A percentile compares a stretch with the other conserved stretches of the same genome.
Conservation (phyloP, 495 filamentous ascomycete genomes). For the Schizothecium vesticola region DNA sequence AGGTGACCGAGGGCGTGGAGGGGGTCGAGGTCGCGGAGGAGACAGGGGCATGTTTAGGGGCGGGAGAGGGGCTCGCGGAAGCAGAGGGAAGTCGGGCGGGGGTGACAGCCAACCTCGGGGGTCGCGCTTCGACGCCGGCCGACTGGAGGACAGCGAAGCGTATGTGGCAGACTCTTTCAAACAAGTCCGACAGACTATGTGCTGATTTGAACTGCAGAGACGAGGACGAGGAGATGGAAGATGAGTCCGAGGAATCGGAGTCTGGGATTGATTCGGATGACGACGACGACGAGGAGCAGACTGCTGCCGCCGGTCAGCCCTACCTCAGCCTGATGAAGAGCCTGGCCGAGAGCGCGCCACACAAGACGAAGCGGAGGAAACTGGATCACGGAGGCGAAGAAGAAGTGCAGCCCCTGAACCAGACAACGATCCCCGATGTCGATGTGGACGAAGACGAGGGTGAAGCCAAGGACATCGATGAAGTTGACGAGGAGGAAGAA, state of each 20-base stretch:
- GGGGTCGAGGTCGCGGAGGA: conserved; percentile 20
- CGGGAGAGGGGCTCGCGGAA: conserved; percentile 6
- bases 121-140: conserved; percentile 33
- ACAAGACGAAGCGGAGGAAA: conserved; percentile 64
- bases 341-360: conserved; percentile 50
- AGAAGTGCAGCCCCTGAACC: conserved; percentile 9
- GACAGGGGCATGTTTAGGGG: conserved; percentile 23
- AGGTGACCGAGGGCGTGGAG: conserved; percentile 22
- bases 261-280: conserved; percentile 37
- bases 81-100: conserved; percentile 31
- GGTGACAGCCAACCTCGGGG: conserved; percentile 9
- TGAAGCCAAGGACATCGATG: conserved; percentile 21
- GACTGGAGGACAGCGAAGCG: conserved; percentile 35
- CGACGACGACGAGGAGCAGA: conserved; percentile 36
- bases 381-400: conserved; percentile 39
- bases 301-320: conserved; percentile 36
- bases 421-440: conserved; percentile 10
- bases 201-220: conserved; percentile 12
- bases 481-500: conserved; percentile 39
- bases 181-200: background rate
- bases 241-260: conserved; percentile 42
- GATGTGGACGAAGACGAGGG: conserved; percentile 16
- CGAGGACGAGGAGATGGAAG: conserved; percentile 18
- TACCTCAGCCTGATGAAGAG: conserved; percentile 65
- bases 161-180: conserved; percentile 12